phyloP scores from a whole-genome alignment of 2,329 filamentous ascomycete genomes.

The Xylaria sp. region DNA sequence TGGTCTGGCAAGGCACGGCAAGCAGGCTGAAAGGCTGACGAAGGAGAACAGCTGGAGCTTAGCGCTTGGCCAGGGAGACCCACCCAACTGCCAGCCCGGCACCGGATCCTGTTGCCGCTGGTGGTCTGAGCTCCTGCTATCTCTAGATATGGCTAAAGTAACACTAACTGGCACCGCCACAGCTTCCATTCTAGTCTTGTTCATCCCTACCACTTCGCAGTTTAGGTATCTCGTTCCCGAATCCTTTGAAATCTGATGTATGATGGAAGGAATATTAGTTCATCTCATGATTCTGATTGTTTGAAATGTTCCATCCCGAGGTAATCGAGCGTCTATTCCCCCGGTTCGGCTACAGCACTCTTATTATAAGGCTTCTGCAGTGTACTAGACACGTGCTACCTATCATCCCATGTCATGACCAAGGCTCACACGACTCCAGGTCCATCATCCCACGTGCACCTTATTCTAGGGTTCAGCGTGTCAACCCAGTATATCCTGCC shows the following conservation, averaged over 20 bases:
- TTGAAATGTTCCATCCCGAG: slow-evolving; percentile 1
- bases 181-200: not conserved
- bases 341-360: not conserved
- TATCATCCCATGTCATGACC: slow-evolving; percentile 10
- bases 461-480: slow-evolving; percentile 1
- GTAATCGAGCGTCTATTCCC: not conserved
- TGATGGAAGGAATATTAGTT: not conserved
- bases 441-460: slow-evolving; percentile 25
- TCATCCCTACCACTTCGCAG: not conserved
- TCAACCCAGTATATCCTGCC: not conserved
- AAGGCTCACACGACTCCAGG: slow-evolving; percentile 15
- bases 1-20: slow-evolving; percentile 41
- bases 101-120: not conserved
- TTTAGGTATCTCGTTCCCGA: not conserved
- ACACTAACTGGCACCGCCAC: slow-evolving; percentile 10
- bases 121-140: slow-evolving; percentile 10
- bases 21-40: slow-evolving; percentile 57
- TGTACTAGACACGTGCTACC: not conserved
- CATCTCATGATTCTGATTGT: not conserved
- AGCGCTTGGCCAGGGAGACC: slow-evolving; percentile 18
- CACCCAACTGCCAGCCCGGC: slow-evolving; percentile 5
- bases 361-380: not conserved
- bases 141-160: slow-evolving; percentile 38
- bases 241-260: not conserved
- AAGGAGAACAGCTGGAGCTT: slow-evolving; percentile 34